Evolutionary conservation across 768 basidiomycete species (phyloP), one percentile per base, ranked within the genome.

Genomic region (Dictyophora rubrovolvata): DNA sequence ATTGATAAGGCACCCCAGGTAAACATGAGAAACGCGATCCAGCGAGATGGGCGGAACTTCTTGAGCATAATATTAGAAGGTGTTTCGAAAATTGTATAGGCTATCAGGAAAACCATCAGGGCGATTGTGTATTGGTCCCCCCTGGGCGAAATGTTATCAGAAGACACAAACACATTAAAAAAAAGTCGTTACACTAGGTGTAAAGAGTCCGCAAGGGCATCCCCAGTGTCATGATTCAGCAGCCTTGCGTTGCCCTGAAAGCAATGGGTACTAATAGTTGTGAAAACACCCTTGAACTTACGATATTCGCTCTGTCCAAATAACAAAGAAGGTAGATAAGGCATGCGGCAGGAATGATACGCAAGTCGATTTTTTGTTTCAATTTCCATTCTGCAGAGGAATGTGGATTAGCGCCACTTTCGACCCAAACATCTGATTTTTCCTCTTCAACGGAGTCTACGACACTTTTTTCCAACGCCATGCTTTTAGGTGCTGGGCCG

Each of bases 51-150:
- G 3, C 67, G 63, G 56, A 74, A 64, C 50, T 65, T 65, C 65
- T 75, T 75, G 55, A 75, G 69, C 62, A 74, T 62, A 51, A 70
- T 68, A 60, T 77, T 75, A 12, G 71, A 72, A 1, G 75, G 75
- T 10, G 71, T 68, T 62, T 77, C 74, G 62, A 74, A 71, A 18
- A 72, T 42, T 5, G 72, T 75, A 61, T 76, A 77, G 12, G 71
- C 69, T 55, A 74, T 65, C 56, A 72, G 66, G 65, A 74, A 74
- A 42, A 73, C 69, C 69, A 73, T 73, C 20, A 75, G 67, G 2
- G 73, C 72, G 42, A 70, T 69, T 36, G 70, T 69, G 64, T 72
- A 74, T 51, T 74, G 67, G 14, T 68, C 58, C 11, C 53, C 49
- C 11, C 49, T 50, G 28, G 28, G 2, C 1, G 35, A 12, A 23